Evolutionary conservation across 164 flowering plant species (phyloP).

Genomic region (Taxillus chinensis): DNA sequence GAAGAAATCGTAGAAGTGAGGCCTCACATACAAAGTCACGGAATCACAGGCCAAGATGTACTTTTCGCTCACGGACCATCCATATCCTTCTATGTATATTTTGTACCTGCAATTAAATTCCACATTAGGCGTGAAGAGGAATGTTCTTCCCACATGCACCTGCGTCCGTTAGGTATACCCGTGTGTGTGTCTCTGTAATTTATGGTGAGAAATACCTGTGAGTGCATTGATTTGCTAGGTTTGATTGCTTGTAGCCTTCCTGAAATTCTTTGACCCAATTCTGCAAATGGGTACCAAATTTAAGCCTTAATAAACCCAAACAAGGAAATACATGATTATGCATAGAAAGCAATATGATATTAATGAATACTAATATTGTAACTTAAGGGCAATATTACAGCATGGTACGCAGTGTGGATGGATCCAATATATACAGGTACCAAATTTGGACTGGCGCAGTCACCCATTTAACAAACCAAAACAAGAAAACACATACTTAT

Average conservation of each 20-base stretch:
- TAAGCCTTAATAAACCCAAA: too few species aligned
- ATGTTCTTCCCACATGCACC: too few species aligned
- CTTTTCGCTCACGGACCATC: slow-evolving; percentile 75
- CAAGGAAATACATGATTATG: not conserved
- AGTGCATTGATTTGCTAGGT: slow-evolving; percentile 50
- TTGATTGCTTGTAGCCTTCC: slow-evolving; percentile 49
- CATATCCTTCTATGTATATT: slow-evolving; percentile 62
- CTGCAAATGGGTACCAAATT: slow-evolving; percentile 19
- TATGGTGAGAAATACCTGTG: slow-evolving; percentile 21
- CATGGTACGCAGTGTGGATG: too few species aligned
- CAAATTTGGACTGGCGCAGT: too few species aligned
- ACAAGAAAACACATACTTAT: too few species aligned
- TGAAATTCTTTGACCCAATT: slow-evolving; percentile 45
- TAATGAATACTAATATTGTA: too few species aligned
- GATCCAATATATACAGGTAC: too few species aligned
- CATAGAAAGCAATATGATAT: too few species aligned
- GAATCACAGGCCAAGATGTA: slow-evolving; percentile 72
- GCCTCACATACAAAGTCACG: slow-evolving; percentile 36
- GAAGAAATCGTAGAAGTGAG: slow-evolving; percentile 57
- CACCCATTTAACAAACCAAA: too few species aligned
- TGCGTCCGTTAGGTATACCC: too few species aligned
- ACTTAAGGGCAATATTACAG: too few species aligned
- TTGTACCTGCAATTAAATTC: slow-evolving; percentile 30
- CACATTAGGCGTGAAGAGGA: too few species aligned
- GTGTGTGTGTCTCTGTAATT: not conserved